Percentiles rank a stretch among this genome's conserved stretches.
Evolutionary conservation across 1,284 basidiomycete genomes (phyloP).

Genomic region (Ganoderma sinense): DNA sequence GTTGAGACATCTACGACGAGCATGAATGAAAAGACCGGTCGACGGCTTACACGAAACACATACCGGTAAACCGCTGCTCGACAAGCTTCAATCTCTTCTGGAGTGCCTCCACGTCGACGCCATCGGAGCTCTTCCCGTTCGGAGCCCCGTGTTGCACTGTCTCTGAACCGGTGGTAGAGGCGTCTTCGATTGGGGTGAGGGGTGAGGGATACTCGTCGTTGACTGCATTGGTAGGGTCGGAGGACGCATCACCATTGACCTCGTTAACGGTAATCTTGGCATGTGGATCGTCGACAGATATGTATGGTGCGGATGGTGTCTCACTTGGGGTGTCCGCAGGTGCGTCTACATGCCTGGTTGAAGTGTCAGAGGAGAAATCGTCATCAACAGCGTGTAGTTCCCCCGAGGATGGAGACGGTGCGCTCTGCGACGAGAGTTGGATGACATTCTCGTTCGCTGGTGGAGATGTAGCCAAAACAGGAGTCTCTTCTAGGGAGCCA

Average conservation of each 20-base stretch:
- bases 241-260: not conserved
- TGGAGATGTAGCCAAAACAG: not conserved
- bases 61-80: constrained; percentile 78
- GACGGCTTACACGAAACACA: constrained; percentile 29
- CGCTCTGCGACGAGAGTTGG: not conserved
- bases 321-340: not conserved
- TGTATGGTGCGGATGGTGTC: not conserved
- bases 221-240: not conserved
- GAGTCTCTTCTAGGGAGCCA: too few species aligned
- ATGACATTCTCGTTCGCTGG: not conserved
- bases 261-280: not conserved
- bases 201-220: not conserved
- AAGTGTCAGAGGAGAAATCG: not conserved
- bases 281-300: not conserved
- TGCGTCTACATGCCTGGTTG: not conserved
- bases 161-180: not conserved
- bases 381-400: not conserved
- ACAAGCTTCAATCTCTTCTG: constrained; percentile 71
- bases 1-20: constrained; percentile 67
- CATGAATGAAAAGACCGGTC: not conserved
- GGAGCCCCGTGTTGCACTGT: constrained; percentile 5
- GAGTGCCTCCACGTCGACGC: constrained; percentile 59
- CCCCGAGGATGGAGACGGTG: not conserved
- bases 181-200: not conserved
- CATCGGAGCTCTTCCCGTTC: constrained; percentile 22